A percentile compares a stretch with the other conserved stretches of the same genome.
Conservation (phyloP, 495 filamentous ascomycete genomes). For the Annulohypoxylon bovei region DNA sequence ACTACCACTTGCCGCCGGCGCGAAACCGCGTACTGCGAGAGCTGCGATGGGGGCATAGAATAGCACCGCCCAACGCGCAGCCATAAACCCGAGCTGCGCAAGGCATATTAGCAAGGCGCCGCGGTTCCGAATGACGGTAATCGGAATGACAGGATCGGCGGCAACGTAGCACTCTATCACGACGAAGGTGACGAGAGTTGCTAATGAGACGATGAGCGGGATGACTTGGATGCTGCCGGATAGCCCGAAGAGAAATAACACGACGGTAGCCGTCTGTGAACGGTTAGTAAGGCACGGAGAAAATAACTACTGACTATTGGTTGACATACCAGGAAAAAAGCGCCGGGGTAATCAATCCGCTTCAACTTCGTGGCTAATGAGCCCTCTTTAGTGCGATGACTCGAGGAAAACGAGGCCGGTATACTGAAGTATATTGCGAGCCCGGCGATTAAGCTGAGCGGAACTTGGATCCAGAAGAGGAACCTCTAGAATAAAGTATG, state of each 20-base stretch:
- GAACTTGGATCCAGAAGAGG: conserved; percentile 74
- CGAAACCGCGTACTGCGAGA: conserved; percentile 72
- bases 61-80: conserved; percentile 77
- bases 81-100: conserved; percentile 75
- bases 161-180: conserved; percentile 66
- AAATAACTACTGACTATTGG: not conserved
- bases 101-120: conserved; percentile 74
- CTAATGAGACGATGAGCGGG: conserved; percentile 66
- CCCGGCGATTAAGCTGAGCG: conserved; percentile 65
- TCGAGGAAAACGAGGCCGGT: conserved; percentile 54
- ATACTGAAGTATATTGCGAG: conserved; percentile 68
- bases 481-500: conserved; percentile 59
- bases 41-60: conserved; percentile 81
- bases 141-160: conserved; percentile 74
- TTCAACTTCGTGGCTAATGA: conserved; percentile 60
- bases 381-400: conserved; percentile 28
- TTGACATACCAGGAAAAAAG: conserved; percentile 65
- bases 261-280: conserved; percentile 60
- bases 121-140: conserved; percentile 68
- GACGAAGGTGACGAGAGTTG: conserved; percentile 66
- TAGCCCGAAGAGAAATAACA: conserved; percentile 73
- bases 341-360: conserved; percentile 74
- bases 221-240: conserved; percentile 64
- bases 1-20: conserved; percentile 71
- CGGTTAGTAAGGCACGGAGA: conserved; percentile 11